Evolutionary conservation across 108 stramenopile genomes (phyloP).

Genomic region (Discostella stelligeroides): DNA sequence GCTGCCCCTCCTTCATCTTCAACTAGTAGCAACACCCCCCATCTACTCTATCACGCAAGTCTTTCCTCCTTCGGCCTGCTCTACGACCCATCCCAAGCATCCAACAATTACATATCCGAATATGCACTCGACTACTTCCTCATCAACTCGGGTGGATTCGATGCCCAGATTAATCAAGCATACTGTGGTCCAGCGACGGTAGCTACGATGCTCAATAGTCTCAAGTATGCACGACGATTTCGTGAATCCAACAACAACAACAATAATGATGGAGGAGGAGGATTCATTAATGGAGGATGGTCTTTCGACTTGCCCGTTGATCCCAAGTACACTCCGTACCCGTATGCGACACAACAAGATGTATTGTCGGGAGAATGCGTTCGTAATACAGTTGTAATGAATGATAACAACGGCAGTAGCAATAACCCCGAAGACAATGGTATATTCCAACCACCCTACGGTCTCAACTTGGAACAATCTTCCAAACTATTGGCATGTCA

Average conservation of each 20-base stretch:
- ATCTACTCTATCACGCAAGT: conserved; percentile 38
- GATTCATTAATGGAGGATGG: conserved; percentile 6
- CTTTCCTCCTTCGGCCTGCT: conserved; percentile 32
- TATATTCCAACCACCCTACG: conserved; percentile 58
- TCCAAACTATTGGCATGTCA: conserved; percentile 65
- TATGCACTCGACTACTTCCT: conserved; percentile 69
- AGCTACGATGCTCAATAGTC: conserved; percentile 71
- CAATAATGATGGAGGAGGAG: no score
- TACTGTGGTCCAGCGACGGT: conserved; percentile 77
- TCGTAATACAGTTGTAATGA: conserved; percentile 47
- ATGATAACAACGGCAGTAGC: conserved; percentile 6
- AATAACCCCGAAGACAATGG: conserved; percentile 38
- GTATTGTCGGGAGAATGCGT: conserved; percentile 55
- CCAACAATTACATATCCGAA: conserved; percentile 28
- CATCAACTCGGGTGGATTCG: conserved; percentile 69
- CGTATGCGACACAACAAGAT: conserved; percentile 76
- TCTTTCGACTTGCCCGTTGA: conserved; percentile 68
- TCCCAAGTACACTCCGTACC: conserved; percentile 68
- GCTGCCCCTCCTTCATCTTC: background rate
- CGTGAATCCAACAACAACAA: conserved; percentile 27
- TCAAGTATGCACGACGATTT: conserved; percentile 52
- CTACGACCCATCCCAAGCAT: conserved; percentile 28
- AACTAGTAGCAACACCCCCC: conserved; percentile 11
- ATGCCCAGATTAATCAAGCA: conserved; percentile 87
- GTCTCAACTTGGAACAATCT: conserved; percentile 59